These are phyloP conservation scores for Thuidium tamariscinum DNA, from an alignment of 225 moss, liverwort and hornwort species.

Conservation along the genomic window DNA sequence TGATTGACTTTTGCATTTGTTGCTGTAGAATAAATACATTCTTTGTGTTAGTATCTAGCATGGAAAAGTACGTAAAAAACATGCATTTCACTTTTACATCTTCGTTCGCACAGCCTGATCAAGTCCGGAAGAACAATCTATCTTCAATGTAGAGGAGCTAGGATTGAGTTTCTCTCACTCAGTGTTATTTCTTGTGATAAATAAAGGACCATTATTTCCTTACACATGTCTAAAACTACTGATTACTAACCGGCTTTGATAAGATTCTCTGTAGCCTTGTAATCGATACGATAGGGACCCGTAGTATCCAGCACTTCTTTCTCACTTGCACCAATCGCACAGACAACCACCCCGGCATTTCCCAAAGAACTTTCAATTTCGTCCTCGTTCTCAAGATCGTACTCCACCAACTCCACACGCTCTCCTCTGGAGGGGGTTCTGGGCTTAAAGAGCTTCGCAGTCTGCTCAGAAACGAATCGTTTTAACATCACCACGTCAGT, in stretches of 20 bases:
- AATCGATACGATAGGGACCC: conserved; percentile 76
- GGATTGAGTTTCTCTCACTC: not conserved
- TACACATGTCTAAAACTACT: not conserved
- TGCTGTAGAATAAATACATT: conserved; percentile 35
- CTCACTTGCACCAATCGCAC: conserved; percentile 78
- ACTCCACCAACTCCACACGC: conserved; percentile 54
- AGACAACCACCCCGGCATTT: conserved; percentile 71
- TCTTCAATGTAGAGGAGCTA: not conserved
- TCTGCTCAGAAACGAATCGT: not conserved
- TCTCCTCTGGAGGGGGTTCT: not conserved
- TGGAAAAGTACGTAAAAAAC: not conserved
- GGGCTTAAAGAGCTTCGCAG: conserved; percentile 8
- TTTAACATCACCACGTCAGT: not conserved
- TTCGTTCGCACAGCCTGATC: not conserved
- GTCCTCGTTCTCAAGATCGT: conserved; percentile 48
- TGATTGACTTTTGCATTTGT: conserved; percentile 57
- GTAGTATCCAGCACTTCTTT: conserved; percentile 59
- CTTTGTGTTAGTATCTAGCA: not conserved
- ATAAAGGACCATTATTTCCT: not conserved
- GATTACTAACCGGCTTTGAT: conserved; percentile 53
- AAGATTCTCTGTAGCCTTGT: conserved; percentile 63
- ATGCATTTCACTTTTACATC: not conserved
- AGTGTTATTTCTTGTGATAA: not conserved
- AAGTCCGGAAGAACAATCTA: not conserved
- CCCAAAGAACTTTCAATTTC: conserved; percentile 53